phyloP scores from a whole-genome alignment of 2,329 filamentous ascomycete genomes.

The Claviceps monticola region DNA sequence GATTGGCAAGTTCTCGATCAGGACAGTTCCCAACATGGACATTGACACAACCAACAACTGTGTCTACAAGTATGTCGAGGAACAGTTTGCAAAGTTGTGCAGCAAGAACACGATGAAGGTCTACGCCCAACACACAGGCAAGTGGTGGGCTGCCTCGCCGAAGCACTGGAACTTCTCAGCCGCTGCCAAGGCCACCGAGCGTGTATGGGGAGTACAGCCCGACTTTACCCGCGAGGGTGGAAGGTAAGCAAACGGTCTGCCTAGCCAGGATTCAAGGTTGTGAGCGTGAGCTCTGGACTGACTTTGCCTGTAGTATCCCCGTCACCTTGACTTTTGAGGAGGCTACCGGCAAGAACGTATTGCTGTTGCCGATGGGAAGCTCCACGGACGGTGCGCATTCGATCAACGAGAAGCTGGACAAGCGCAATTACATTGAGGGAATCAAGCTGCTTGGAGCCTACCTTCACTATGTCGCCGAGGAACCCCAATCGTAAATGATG shows the following conservation, averaged over 20 bases:
- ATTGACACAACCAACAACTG: slow-evolving; percentile 74
- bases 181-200: slow-evolving; percentile 87
- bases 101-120: slow-evolving; percentile 88
- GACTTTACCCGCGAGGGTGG: slow-evolving; percentile 95
- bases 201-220: slow-evolving; percentile 84
- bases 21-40: slow-evolving; percentile 96
- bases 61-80: slow-evolving; percentile 72
- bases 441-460: slow-evolving; percentile 93
- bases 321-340: slow-evolving; percentile 96
- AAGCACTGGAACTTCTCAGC: slow-evolving; percentile 99
- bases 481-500: slow-evolving; percentile 39
- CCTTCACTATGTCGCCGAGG: slow-evolving; percentile 88
- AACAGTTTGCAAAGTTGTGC: slow-evolving; percentile 70
- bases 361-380: slow-evolving; percentile 92
- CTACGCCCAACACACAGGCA: slow-evolving; percentile 74
- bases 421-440: slow-evolving; percentile 94
- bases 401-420: slow-evolving; percentile 97
- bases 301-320: slow-evolving; percentile 53
- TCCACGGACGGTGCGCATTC: slow-evolving; percentile 94
- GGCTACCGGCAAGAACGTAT: slow-evolving; percentile 93
- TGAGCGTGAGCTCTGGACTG: not conserved
- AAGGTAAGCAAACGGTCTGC: slow-evolving; percentile 52
- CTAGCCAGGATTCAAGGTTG: too few relatives aligned
- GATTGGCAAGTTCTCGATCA: slow-evolving; percentile 94
- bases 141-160: slow-evolving; percentile 97